Base-by-base conservation (phyloP, 805 yeast genomes). In the Cyberlindnera suaveolens region DNA sequence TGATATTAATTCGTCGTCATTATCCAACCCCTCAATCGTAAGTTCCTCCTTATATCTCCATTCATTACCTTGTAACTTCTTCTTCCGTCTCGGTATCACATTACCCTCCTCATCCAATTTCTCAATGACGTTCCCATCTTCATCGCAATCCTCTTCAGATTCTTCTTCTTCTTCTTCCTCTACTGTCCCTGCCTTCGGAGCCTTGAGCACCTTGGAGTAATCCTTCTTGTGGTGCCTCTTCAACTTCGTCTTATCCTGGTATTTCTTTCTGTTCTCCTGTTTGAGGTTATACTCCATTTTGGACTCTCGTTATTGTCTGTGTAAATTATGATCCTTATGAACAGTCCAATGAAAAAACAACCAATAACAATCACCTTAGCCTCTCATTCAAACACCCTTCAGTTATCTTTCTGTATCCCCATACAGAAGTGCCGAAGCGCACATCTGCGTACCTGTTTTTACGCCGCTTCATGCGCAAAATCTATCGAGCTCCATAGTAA, bases 261-360 rank as follows among this genome's bases (percentile, higher is more conserved):
- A 68, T 53, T 64, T 66, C 59, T 64, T 67, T 10, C 72, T 53
- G 46, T 68, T 68, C 47, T 67, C 73, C 32, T 58, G 51, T 55
- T 68, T 68, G 27, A 65, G 38, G 34, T 55, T 48, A 45, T 46
- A 56, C 4, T 56, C 58, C 61, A 58, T 58, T 19, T 32, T 17
- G 10, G 27, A 11, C 27, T 23, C 3, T 8, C 27, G 11, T 4
- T 23, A 23, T 23, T 9, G 27, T 10, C 11, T 23, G 11, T 23
- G 11, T 23, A 23, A 10, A 23, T 9, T 9, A 23, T 23, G 26
- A 23, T 10, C 8, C 6, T 2, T 8, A 23, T 10, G 11, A 9
- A 9, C 10, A 23, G 27, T 10, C 27, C 27, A 9, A 10, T 23
- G 27, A 10, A 8, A 8, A 3, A 23, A 23, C 11, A 23, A 23